Evolutionary conservation across 352 stramenopile genomes (phyloP).

Genomic region (Phytophthora cajani): DNA sequence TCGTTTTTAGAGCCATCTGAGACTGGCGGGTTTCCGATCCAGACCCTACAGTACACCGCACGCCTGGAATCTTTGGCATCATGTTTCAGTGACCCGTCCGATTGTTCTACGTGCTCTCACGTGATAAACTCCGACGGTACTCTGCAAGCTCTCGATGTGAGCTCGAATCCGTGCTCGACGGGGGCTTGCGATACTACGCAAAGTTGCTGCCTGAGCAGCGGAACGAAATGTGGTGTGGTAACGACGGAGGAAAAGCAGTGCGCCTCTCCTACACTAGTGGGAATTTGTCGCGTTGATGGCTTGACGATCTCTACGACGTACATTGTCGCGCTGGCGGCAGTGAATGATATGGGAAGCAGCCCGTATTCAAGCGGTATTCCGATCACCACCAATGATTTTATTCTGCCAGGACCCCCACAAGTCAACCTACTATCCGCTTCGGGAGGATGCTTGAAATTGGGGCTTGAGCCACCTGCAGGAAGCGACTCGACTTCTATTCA

Average conservation of each 20-base stretch:
- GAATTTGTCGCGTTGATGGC: constrained; percentile 34
- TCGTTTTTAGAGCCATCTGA: constrained; percentile 24
- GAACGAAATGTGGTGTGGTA: constrained; percentile 34
- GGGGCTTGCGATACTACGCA: constrained; percentile 9
- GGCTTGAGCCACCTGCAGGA: constrained; percentile 18
- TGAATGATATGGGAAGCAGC: constrained; percentile 48
- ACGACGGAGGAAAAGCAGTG: constrained; percentile 24
- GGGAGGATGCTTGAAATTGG: constrained; percentile 19
- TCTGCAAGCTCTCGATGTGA: neutral
- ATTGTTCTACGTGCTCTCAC: constrained; percentile 40
- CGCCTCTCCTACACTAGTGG: neutral
- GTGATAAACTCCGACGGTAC: neutral
- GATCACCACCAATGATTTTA: constrained; percentile 25
- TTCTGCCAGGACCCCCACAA: constrained; percentile 30
- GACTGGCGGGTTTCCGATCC: constrained; percentile 37
- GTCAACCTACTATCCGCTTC: constrained; percentile 28
- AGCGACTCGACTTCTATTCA: constrained; percentile 25
- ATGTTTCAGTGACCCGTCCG: constrained; percentile 28
- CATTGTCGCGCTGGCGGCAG: constrained; percentile 30
- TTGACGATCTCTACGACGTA: constrained; percentile 41
- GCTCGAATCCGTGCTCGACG: constrained; percentile 9
- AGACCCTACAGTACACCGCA: constrained; percentile 30
- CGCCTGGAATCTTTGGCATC: constrained; percentile 28
- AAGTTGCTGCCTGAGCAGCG: constrained; percentile 30
- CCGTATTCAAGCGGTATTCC: constrained; percentile 25